Evolutionary conservation across 306 rosid species (phyloP), one percentile per base, ranked within the genome.

Genomic region (Dryas drummondii): DNA sequence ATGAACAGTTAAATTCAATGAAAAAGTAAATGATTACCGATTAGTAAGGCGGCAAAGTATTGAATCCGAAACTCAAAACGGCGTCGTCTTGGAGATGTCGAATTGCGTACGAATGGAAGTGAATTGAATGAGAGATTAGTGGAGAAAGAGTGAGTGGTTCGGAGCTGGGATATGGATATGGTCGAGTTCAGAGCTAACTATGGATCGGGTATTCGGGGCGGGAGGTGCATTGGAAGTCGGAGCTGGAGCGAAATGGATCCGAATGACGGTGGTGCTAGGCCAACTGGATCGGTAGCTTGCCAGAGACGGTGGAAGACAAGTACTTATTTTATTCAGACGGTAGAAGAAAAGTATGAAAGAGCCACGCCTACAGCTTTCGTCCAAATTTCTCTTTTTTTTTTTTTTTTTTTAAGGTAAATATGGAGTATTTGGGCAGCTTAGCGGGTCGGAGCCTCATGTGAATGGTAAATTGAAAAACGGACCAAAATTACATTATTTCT

Each of bases 241-340:
- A 59, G 53, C 86, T 58, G 55, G 67, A 32, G 71, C 46, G 1
- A 15, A 32, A 45, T n/a, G 55, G 77, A 70, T 75, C 80, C 40
- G 27, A 41, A 70, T 52, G 49, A 40, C 62, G 63, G 66, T 61
- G 76, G 51, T 11, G 19, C n/a, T 17, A 2, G 53, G 70, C 17
- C 60, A 63, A 49, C 32, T 37, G 47, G 77, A 63, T 55, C 54
- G 58, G 26, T 50, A 63, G 78, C 78, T 65, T 42, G 67, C 57
- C 56, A 61, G 13, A 12, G 53, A 80, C 41, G 57, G 37, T 32
- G 37, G 37, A 64, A 53, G 51, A 41, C 37, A 32, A 32, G 37
- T 32, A 32, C 37, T 32, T 0, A 32, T 32, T 32, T 32, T 32
- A 32, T 32, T 32, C 37, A 32, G 37, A 32, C 37, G 14, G 52